These are phyloP conservation scores for Fraxinus excelsior DNA, from an alignment of 257 asterid species.

Conservation along the genomic window DNA sequence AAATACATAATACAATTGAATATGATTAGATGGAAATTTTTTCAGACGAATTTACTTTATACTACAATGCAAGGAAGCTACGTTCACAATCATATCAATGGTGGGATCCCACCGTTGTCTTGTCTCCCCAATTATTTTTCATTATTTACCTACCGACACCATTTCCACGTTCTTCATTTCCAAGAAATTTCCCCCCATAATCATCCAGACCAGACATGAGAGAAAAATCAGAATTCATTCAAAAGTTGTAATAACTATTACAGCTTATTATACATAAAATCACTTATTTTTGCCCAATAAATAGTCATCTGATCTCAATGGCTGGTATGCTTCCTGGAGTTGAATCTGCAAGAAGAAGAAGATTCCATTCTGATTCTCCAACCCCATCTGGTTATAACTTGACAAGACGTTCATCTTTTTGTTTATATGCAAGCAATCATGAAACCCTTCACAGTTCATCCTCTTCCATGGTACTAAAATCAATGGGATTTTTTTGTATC, in stretches of 20 bases:
- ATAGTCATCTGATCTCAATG: conserved; percentile 23
- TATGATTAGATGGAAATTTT: too few species aligned
- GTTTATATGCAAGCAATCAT: conserved; percentile 41
- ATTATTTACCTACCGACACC: neutral
- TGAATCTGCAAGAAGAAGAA: conserved; percentile 51
- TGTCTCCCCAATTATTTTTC: conserved; percentile 5
- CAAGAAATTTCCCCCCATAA: conserved; percentile 17
- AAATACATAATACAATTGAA: too few species aligned
- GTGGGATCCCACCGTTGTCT: conserved; percentile 16
- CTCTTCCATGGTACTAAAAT: conserved; percentile 28
- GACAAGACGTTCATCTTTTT: conserved; percentile 55
- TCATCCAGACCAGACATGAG: neutral
- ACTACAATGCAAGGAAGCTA: too few species aligned
- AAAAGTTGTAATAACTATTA: neutral
- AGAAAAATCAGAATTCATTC: neutral
- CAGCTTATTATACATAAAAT: neutral
- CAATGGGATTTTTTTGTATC: neutral
- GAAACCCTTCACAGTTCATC: conserved; percentile 33
- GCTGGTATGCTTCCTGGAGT: conserved; percentile 56
- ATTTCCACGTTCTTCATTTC: conserved; percentile 17
- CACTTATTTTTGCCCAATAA: neutral
- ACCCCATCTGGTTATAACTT: neutral
- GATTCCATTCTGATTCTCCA: conserved; percentile 39
- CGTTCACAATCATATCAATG: conserved; percentile 16
- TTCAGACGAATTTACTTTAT: too few species aligned